Evolutionary conservation across 148 eudicot genomes (phyloP), one percentile per base, ranked within the genome.

Genomic region (Arctostaphylos glauca): DNA sequence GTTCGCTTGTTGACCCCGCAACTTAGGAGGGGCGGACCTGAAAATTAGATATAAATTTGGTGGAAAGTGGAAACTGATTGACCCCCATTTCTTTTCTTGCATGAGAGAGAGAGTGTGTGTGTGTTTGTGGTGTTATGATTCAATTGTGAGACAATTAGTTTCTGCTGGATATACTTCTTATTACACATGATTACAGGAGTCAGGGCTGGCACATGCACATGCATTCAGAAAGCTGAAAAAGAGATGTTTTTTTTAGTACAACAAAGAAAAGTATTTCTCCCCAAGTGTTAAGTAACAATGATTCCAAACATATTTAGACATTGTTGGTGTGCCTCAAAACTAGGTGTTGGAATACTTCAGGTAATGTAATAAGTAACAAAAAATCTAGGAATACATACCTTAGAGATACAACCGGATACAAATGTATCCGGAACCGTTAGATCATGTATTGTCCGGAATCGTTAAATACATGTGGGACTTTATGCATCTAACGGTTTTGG

Each of bases 1-100:
- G 74, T 83, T 81, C 21, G 81, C 84, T 85, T 85, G 84, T 81
- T 85, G 84, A 85, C 87, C 81, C 81, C 71, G 84, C 87, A 85
- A 85, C 81, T 67, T 49, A 15, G 74, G 55, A 64, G 64, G 74
- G 23, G 53, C 67, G 82, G 75, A 15, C 71, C 19, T 44, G 5
- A 2, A 80, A 66, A 66, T 46, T 49, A 13, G 44, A 66, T 80
- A 52, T 19, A 49, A 64, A 66, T 25, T 48, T 46, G 72, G 14
- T 58, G 64, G 9, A 58, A 18, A 58, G 18, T 58, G 50, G 49
- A 19, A 80, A 50, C 16, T 80, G 2, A 49, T 80, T 67, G 76
- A 80, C 75, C 75, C 81, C 54, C 44, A 13, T 41, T 78, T 53
- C 66, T 78, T 68, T 38, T 5, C 0, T 31, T n/a, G 31, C 31